Evolutionary conservation across 495 filamentous ascomycete genomes (phyloP), one percentile per base, ranked within the genome.

Genomic region (Annulohypoxylon bovei): DNA sequence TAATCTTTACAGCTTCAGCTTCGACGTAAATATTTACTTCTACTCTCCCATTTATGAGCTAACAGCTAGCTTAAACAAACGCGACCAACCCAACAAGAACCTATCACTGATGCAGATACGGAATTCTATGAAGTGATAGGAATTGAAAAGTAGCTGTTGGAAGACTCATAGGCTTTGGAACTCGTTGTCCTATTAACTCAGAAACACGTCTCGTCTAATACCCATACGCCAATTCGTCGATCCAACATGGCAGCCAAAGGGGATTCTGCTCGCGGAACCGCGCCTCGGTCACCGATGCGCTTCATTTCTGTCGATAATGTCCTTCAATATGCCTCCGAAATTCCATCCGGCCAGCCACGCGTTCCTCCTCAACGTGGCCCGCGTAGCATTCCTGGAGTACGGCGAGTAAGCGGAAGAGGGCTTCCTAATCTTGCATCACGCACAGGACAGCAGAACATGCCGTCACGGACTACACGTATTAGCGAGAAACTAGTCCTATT

Each of bases 291-390:
- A 30, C 81, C 87, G 44, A 94, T 90, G 65, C 93, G 94, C 49
- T 89, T 95, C 77, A 92, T 99, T 70, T 96, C 93, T 11, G 96
- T 99, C 75, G 95, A 99, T 79, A 97, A 93, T 73, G 90, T 98
- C 64, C 89, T 99, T 3, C 93, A 96, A 79, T 92, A 96, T 81
- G 89, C 93, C 62, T 96, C 93, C 33, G 94, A 99, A 71, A 93
- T 99, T 4, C 96, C 95, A 18, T 98, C 95, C 0, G 94, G 92
- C 78, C 94, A 98, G 79, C 92, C 93, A 39, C 89, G 95, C 3
- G 85, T 88, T 18, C 91, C 93, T 0, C 87, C 90, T 20, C 83
- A 81, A 52, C 75, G 75, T 33, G 69, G 64, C 11, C 78, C 81
- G 20, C 79, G 67, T 28, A 75, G 72, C 30, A 84, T 83, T n/a